Conservation (phyloP, 352 stramenopile genomes). For the Phytophthora aleatoria region DNA sequence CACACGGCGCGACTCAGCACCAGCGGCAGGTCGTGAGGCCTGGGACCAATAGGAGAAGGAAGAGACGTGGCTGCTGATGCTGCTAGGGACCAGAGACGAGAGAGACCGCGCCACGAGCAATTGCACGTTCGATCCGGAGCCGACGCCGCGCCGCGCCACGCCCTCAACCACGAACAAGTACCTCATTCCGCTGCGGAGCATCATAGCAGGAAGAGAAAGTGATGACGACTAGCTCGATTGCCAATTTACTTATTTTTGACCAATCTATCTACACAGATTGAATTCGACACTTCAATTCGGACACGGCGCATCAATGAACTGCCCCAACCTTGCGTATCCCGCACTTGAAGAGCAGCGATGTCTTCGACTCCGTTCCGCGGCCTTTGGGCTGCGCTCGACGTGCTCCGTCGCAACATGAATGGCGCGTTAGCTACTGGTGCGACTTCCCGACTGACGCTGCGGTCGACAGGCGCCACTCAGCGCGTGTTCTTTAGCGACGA, state of each 20-base stretch:
- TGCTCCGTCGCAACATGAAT: constrained; percentile 1
- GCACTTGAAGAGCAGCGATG: constrained; percentile 10
- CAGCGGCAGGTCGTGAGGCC: constrained; percentile 1
- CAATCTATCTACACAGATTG: not conserved
- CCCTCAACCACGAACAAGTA: constrained; percentile 37
- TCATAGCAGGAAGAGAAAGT: constrained; percentile 30
- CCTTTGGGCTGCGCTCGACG: constrained; percentile 15
- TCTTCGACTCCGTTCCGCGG: constrained; percentile 5
- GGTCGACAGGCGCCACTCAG: not conserved
- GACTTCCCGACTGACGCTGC: not conserved
- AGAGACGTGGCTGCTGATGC: constrained; percentile 1
- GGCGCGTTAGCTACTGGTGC: not conserved
- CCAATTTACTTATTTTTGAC: not conserved
- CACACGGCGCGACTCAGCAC: constrained; percentile 16
- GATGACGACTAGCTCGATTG: not conserved
- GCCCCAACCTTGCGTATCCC: not conserved
- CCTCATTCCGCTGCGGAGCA: constrained; percentile 62
- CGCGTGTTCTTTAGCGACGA: constrained; percentile 2
- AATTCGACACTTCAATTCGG: not conserved
- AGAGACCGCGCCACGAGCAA: constrained; percentile 15
- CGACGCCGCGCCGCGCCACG: constrained; percentile 11
- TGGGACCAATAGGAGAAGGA: constrained; percentile 8
- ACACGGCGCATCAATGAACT: constrained; percentile 9
- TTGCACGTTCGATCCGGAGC: not conserved
- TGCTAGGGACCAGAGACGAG: constrained; percentile 7